Conservation (phyloP, 139 green algal genomes). For the Chlorella sp. region DNA sequence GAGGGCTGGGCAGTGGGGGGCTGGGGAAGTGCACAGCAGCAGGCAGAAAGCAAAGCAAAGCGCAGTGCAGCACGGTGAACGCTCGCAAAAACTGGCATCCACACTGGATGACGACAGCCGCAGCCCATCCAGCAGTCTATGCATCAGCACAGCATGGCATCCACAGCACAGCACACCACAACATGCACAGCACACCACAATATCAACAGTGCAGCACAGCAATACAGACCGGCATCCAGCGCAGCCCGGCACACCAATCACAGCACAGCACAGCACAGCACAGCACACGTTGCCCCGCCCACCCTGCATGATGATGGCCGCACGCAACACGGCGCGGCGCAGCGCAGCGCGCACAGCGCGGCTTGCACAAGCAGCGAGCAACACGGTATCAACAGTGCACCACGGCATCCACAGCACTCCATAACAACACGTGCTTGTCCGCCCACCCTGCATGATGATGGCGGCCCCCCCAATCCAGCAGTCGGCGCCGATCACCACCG, state of each 20-base stretch:
- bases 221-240: too few relatives aligned
- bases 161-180: neutral
- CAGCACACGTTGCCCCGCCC: too few relatives aligned
- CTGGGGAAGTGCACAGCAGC: too few relatives aligned
- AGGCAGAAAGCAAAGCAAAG: too few relatives aligned
- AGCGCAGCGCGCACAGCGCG: neutral
- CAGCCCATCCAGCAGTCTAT: neutral
- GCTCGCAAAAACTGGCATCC: neutral
- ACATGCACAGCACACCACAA: neutral
- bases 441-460: constrained; percentile 44
- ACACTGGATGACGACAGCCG: neutral
- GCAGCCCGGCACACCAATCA: too few relatives aligned
- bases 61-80: too few relatives aligned
- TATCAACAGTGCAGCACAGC: too few relatives aligned
- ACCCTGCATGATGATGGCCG: too few relatives aligned
- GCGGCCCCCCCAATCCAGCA: constrained; percentile 54
- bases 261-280: too few relatives aligned
- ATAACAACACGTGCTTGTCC: neutral
- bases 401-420: neutral
- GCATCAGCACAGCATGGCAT: neutral
- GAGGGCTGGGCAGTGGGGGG: neutral
- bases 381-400: neutral
- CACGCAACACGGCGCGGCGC: too few relatives aligned
- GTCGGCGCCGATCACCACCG: constrained; percentile 59
- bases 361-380: too few relatives aligned